Evolutionary conservation across 768 basidiomycete species (phyloP).

Genomic region (Sporobolomyces phaffii): DNA sequence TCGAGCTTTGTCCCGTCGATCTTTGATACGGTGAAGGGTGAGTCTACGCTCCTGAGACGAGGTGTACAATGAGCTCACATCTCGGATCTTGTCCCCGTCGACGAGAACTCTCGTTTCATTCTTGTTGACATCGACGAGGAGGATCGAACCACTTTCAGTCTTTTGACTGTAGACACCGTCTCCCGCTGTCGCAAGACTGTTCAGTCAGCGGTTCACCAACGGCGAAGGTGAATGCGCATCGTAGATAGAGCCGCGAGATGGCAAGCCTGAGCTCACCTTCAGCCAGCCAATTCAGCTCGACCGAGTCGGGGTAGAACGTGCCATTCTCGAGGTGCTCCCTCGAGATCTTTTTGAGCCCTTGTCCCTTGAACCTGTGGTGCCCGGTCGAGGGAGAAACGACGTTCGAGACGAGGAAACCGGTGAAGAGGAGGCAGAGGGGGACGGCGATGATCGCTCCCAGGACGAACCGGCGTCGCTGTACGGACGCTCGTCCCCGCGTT

Average conservation of each 20-base stretch:
- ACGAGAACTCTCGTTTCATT: slow-evolving; percentile 64
- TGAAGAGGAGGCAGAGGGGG: slow-evolving; percentile 1
- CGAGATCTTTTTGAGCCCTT: slow-evolving; percentile 13
- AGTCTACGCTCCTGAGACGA: slow-evolving; percentile 21
- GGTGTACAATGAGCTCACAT: slow-evolving; percentile 50
- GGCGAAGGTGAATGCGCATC: too few species aligned
- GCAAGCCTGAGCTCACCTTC: slow-evolving; percentile 61
- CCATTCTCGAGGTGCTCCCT: slow-evolving; percentile 71
- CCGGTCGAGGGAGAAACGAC: background rate
- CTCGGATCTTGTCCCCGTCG: slow-evolving; percentile 56
- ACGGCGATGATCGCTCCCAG: slow-evolving; percentile 6
- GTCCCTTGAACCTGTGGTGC: slow-evolving; percentile 15
- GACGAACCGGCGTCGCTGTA: slow-evolving; percentile 7
- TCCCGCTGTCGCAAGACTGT: slow-evolving; percentile 57
- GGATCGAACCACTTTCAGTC: slow-evolving; percentile 59
- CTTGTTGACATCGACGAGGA: slow-evolving; percentile 71
- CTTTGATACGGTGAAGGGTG: background rate
- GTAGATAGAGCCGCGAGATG: too few species aligned
- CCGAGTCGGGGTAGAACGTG: slow-evolving; percentile 59
- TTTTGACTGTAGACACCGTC: slow-evolving; percentile 80
- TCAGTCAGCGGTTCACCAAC: background rate
- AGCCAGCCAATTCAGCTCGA: slow-evolving; percentile 72
- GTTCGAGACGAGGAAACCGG: background rate
- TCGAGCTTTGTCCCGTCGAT: slow-evolving; percentile 42
- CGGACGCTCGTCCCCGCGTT: too few species aligned